A percentile compares a stretch with the other conserved stretches of the same genome.
phyloP scores from a whole-genome alignment of 306 rosid genomes.

The Malus orientalis region DNA sequence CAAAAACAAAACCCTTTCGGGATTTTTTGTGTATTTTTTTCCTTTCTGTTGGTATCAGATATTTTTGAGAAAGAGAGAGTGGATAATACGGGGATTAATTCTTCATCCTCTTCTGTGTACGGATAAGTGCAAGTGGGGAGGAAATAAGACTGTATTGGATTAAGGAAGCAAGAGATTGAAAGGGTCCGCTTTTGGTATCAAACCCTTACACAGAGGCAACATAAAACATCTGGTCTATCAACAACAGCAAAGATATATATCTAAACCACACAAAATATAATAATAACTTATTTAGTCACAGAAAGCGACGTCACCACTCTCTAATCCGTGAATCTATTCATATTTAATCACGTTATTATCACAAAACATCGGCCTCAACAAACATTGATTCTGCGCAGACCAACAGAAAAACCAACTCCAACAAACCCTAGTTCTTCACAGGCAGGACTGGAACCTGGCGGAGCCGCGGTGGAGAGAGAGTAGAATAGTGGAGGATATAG shows the following conservation, averaged over 20 bases:
- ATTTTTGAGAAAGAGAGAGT: slow-evolving; percentile 30
- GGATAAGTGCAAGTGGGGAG: slow-evolving; percentile 30
- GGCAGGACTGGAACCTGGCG: neutral
- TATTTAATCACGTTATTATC: neutral
- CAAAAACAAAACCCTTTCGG: neutral
- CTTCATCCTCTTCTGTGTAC: slow-evolving; percentile 18
- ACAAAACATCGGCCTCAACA: neutral
- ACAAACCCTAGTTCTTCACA: neutral
- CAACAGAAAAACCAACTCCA: neutral
- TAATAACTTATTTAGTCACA: neutral
- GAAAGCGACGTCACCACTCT: slow-evolving; percentile 2
- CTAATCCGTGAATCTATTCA: neutral
- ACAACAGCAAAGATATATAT: slow-evolving; percentile 13
- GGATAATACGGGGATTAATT: neutral
- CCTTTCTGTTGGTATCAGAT: slow-evolving; percentile 21
- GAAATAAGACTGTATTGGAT: slow-evolving; percentile 24
- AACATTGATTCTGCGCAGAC: neutral
- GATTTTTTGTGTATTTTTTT: neutral
- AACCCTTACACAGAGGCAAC: slow-evolving; percentile 57
- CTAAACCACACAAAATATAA: neutral
- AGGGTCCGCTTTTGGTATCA: slow-evolving; percentile 42
- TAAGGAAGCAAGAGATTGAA: slow-evolving; percentile 55
- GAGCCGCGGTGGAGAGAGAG: neutral
- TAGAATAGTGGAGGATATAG: neutral
- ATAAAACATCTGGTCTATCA: slow-evolving; percentile 61